Conservation (phyloP, 1,139 yeast genomes). For the Taphrina wiesneri region DNA sequence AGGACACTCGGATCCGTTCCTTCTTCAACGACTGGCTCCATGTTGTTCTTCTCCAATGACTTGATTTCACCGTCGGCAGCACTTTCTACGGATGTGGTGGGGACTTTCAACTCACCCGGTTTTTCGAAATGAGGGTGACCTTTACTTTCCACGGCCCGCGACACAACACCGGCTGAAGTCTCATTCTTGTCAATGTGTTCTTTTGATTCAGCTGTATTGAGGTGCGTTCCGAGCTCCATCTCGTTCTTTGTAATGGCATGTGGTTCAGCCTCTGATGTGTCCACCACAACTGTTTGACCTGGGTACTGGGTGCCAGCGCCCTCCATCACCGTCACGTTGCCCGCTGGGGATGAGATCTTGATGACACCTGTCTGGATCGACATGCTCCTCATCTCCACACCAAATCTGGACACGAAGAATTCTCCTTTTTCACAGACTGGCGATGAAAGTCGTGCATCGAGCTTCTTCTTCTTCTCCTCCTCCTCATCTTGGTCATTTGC, state of each 20-base stretch:
- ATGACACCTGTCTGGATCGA: slow-evolving; percentile 29
- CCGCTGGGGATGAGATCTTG: slow-evolving; percentile 18
- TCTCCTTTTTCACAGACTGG: slow-evolving; percentile 31
- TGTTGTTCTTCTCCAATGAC: slow-evolving; percentile 25
- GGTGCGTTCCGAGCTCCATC: background rate
- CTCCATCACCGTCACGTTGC: slow-evolving; percentile 23
- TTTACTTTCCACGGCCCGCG: background rate
- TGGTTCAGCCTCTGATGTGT: background rate
- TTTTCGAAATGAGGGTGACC: background rate
- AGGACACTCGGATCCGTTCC: background rate
- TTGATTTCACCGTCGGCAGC: slow-evolving; percentile 24
- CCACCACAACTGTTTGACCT: slow-evolving; percentile 28
- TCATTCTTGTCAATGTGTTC: background rate
- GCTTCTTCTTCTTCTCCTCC: background rate
- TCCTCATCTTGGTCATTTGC: background rate
- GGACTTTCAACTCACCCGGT: slow-evolving; percentile 5
- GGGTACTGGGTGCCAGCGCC: slow-evolving; percentile 25
- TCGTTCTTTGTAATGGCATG: slow-evolving; percentile 8
- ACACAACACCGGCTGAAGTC: slow-evolving; percentile 5
- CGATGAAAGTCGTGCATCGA: background rate
- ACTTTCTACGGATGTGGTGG: background rate
- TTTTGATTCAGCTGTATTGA: background rate
- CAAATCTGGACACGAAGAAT: slow-evolving; percentile 27
- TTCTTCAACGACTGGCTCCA: background rate
- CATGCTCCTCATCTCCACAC: slow-evolving; percentile 32